A percentile compares a stretch with the other conserved stretches of the same genome.
These are phyloP conservation scores for Penicillium sp. DNA, from an alignment of 2,329 filamentous ascomycete species.

Conservation along the genomic window DNA sequence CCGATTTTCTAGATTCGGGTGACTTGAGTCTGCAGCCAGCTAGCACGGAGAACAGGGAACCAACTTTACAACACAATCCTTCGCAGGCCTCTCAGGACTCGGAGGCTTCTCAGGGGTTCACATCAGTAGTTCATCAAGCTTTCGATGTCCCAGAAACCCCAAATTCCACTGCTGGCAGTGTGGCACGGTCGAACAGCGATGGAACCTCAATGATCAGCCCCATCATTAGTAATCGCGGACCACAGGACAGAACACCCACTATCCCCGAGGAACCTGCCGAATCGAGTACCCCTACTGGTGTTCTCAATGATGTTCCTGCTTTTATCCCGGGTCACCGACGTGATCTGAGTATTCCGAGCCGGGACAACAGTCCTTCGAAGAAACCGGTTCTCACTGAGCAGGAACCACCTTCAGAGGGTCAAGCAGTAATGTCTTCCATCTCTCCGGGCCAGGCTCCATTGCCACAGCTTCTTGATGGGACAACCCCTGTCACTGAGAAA, in stretches of 20 bases:
- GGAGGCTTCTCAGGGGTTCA: slow-evolving; percentile 45
- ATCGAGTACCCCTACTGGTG: slow-evolving; percentile 26
- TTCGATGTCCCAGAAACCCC: slow-evolving; percentile 61
- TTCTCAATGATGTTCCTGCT: slow-evolving; percentile 25
- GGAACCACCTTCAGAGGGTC: slow-evolving; percentile 42
- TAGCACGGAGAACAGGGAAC: slow-evolving; percentile 15
- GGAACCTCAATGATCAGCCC: slow-evolving; percentile 66
- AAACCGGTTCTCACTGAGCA: slow-evolving; percentile 54
- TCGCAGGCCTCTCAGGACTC: slow-evolving; percentile 37
- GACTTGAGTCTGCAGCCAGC: slow-evolving; percentile 15
- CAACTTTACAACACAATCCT: slow-evolving; percentile 51
- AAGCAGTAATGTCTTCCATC: slow-evolving; percentile 45
- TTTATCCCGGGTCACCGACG: slow-evolving; percentile 58
- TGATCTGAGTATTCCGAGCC: slow-evolving; percentile 59
- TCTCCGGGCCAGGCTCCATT: slow-evolving; percentile 26
- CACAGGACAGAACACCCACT: slow-evolving; percentile 49
- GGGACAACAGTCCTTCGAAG: slow-evolving; percentile 62
- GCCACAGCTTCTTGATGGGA: slow-evolving; percentile 8
- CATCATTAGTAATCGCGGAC: slow-evolving; percentile 54
- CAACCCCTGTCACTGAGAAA: slow-evolving; percentile 5
- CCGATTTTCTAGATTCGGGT: slow-evolving; percentile 26
- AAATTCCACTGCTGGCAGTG: slow-evolving; percentile 53
- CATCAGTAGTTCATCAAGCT: slow-evolving; percentile 63
- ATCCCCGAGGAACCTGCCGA: slow-evolving; percentile 56
- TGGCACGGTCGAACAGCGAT: slow-evolving; percentile 62